Percentiles rank a stretch among this genome's conserved stretches.
Evolutionary conservation across 1,284 basidiomycete genomes (phyloP).

Genomic region (Puccinia horiana): DNA sequence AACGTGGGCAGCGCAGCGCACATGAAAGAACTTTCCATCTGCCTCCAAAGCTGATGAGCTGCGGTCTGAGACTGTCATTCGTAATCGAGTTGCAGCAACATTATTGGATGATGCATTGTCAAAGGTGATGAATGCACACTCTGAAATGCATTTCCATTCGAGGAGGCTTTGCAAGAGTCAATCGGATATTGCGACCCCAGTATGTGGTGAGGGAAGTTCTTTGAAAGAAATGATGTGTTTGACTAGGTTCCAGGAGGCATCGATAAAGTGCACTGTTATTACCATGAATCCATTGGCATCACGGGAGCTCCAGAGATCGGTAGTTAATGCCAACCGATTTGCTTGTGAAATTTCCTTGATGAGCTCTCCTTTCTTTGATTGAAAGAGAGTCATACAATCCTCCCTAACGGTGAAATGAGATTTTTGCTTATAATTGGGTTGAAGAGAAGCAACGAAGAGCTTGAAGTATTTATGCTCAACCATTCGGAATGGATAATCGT

Average conservation of each 20-base stretch:
- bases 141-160: background rate
- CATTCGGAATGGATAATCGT: background rate
- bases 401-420: background rate
- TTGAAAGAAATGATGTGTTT: constrained; percentile 10
- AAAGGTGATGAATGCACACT: constrained; percentile 5
- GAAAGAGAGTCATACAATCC: background rate
- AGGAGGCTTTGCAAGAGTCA: background rate
- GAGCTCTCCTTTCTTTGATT: background rate
- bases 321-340: background rate
- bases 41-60: too few species aligned
- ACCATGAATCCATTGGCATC: background rate
- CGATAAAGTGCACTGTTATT: background rate
- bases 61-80: background rate
- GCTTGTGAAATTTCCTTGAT: background rate
- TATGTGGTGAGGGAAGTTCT: background rate
- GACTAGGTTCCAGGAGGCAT: background rate
- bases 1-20: too few species aligned
- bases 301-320: background rate
- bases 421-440: background rate
- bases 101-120: background rate
- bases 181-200: background rate
- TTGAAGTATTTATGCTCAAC: background rate
- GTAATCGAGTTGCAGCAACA: background rate
- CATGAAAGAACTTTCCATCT: too few species aligned
- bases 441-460: background rate